phyloP scores from a whole-genome alignment of 2,329 filamentous ascomycete genomes.

The Fusarium mundagurra region DNA sequence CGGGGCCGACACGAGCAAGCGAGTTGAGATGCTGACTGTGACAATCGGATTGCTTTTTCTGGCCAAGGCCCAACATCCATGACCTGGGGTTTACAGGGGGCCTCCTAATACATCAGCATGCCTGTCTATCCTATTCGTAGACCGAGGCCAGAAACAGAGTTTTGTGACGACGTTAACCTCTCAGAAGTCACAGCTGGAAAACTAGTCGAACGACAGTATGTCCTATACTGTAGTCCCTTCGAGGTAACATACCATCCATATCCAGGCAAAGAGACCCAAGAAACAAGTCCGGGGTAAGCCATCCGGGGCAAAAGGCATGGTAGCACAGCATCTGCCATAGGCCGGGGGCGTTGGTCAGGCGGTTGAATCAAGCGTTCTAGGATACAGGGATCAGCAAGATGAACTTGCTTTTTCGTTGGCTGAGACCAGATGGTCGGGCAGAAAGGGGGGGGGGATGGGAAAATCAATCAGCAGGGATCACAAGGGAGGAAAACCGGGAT shows the following conservation, averaged over 20 bases:
- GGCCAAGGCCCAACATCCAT: conserved; percentile 8
- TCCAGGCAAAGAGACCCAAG: not conserved
- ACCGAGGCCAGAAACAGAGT: conserved; percentile 23
- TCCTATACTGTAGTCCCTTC: not conserved
- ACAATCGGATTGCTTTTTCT: conserved; percentile 31
- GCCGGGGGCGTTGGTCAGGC: conserved; percentile 37
- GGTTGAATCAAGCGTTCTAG: conserved; percentile 42
- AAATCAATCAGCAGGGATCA: conserved; percentile 7
- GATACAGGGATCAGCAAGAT: conserved; percentile 28
- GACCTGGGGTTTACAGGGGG: not conserved
- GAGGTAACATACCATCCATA: not conserved
- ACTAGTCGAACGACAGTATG: not conserved
- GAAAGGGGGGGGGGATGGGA: conserved; percentile 22
- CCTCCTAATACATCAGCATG: not conserved
- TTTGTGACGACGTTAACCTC: not conserved
- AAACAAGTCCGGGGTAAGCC: conserved; percentile 36
- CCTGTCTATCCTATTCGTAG: conserved; percentile 24
- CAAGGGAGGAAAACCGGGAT: conserved; percentile 30
- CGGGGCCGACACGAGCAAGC: conserved; percentile 35
- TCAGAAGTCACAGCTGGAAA: not conserved
- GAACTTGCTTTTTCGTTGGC: conserved; percentile 22
- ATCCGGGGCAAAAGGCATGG: conserved; percentile 26
- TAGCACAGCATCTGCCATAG: conserved; percentile 32
- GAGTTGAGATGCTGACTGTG: not conserved
- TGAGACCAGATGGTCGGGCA: conserved; percentile 29